Conservation (phyloP, 352 stramenopile species). For the Phytophthora podocarpi region DNA sequence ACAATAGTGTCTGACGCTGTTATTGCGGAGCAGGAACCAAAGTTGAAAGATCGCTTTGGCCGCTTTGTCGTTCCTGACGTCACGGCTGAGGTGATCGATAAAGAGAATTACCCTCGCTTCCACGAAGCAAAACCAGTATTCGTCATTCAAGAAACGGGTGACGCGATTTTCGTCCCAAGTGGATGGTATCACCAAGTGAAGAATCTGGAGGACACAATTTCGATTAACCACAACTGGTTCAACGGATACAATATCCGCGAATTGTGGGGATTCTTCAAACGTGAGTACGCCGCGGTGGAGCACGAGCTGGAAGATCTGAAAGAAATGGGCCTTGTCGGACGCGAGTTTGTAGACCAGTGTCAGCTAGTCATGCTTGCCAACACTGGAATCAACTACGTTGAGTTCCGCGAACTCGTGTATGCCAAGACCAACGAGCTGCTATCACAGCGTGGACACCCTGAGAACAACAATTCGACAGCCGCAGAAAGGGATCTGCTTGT, state of each 20-base stretch:
- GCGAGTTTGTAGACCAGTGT: slow-evolving; percentile 70
- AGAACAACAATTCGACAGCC: not conserved
- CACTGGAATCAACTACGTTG: slow-evolving; percentile 75
- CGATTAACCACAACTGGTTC: slow-evolving; percentile 99
- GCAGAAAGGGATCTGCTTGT: slow-evolving; percentile 14
- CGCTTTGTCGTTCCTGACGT: slow-evolving; percentile 62
- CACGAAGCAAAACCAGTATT: slow-evolving; percentile 49
- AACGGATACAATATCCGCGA: slow-evolving; percentile 81
- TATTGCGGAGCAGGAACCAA: slow-evolving; percentile 53
- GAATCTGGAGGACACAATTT: slow-evolving; percentile 94
- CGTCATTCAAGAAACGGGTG: slow-evolving; percentile 66
- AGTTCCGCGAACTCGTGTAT: slow-evolving; percentile 62
- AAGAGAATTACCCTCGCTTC: slow-evolving; percentile 58
- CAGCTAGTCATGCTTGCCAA: slow-evolving; percentile 82
- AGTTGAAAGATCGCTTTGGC: slow-evolving; percentile 78
- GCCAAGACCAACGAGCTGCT: slow-evolving; percentile 54
- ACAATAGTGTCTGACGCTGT: slow-evolving; percentile 8
- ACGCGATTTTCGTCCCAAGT: slow-evolving; percentile 96
- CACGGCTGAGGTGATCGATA: slow-evolving; percentile 47
- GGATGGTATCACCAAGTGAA: slow-evolving; percentile 96
- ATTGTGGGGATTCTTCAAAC: slow-evolving; percentile 77
- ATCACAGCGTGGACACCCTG: not conserved
- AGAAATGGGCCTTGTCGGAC: slow-evolving; percentile 55
- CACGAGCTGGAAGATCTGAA: slow-evolving; percentile 68
- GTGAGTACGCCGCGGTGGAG: slow-evolving; percentile 63